phyloP scores from a whole-genome alignment of 176 grass and related monocot species.

The Alloteropsis semialata region DNA sequence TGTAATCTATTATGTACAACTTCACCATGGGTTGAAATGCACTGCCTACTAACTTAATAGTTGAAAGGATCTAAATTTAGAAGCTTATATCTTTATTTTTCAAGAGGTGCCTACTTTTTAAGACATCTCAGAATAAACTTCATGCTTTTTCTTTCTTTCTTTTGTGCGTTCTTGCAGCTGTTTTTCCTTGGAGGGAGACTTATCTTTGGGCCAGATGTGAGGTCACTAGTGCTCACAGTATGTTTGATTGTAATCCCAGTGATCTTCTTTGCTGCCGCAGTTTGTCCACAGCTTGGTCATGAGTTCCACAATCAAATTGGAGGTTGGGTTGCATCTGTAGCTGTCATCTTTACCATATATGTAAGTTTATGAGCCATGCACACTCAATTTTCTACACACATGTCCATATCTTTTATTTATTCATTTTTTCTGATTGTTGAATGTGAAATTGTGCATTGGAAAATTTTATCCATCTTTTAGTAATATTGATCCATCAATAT shows the following conservation, averaged over 20 bases:
- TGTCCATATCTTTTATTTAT: background rate
- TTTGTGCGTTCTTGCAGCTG: constrained; percentile 40
- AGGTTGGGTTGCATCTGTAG: constrained; percentile 44
- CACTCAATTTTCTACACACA: background rate
- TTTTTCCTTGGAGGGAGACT: constrained; percentile 81
- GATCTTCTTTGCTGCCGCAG: constrained; percentile 52
- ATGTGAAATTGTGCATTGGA: background rate
- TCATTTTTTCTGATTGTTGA: background rate
- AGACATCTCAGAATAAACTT: background rate
- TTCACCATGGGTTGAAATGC: constrained; percentile 14
- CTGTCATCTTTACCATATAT: constrained; percentile 52
- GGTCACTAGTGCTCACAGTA: constrained; percentile 57
- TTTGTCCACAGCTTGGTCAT: constrained; percentile 47
- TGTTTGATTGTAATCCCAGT: constrained; percentile 64
- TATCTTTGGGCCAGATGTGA: constrained; percentile 81
- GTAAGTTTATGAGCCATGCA: constrained; percentile 48
- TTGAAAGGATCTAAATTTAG: background rate
- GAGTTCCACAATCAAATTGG: constrained; percentile 50
- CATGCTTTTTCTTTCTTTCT: background rate
- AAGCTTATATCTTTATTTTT: background rate
- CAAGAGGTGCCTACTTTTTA: background rate
- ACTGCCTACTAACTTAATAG: background rate
- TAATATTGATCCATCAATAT: background rate
- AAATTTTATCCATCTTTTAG: background rate
- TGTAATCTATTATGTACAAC: background rate